Conservation (phyloP, 2,329 filamentous ascomycete genomes). For the Pseudogymnoascus sp. region DNA sequence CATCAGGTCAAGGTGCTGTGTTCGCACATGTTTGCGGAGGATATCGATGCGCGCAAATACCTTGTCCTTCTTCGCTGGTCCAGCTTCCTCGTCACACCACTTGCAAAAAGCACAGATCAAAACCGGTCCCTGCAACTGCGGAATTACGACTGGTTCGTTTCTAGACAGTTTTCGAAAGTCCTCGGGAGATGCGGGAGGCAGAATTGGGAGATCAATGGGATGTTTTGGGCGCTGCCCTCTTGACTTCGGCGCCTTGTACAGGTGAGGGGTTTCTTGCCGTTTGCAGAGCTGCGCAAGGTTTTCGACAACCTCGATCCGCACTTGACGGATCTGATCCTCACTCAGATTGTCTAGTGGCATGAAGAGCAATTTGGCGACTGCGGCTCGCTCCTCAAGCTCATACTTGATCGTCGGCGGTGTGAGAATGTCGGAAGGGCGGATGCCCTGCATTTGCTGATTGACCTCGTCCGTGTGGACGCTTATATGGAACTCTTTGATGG, state of each 20-base stretch:
- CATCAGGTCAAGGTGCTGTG: too few relatives aligned
- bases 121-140: too few relatives aligned
- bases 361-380: slow-evolving; percentile 19
- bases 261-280: slow-evolving; percentile 17
- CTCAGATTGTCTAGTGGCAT: slow-evolving; percentile 16
- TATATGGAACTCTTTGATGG: slow-evolving; percentile 20
- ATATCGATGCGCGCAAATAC: too few relatives aligned
- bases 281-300: slow-evolving; percentile 18
- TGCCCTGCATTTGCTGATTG: slow-evolving; percentile 19
- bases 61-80: too few relatives aligned
- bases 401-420: slow-evolving; percentile 20
- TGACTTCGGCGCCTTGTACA: slow-evolving; percentile 13
- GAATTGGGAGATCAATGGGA: not conserved
- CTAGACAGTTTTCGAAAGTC: too few relatives aligned
- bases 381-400: slow-evolving; percentile 21
- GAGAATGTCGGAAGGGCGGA: slow-evolving; percentile 17
- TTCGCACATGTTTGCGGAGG: too few relatives aligned
- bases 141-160: too few relatives aligned
- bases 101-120: too few relatives aligned
- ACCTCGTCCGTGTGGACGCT: slow-evolving; percentile 20
- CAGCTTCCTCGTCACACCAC: too few relatives aligned
- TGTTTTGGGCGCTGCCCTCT: not conserved
- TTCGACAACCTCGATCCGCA: slow-evolving; percentile 18
- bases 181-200: too few relatives aligned
- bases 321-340: slow-evolving; percentile 17